A percentile compares a stretch with the other conserved stretches of the same genome.
Evolutionary conservation across 257 asterid species (phyloP).

Genomic region (Nyctanthes arbortristis): DNA sequence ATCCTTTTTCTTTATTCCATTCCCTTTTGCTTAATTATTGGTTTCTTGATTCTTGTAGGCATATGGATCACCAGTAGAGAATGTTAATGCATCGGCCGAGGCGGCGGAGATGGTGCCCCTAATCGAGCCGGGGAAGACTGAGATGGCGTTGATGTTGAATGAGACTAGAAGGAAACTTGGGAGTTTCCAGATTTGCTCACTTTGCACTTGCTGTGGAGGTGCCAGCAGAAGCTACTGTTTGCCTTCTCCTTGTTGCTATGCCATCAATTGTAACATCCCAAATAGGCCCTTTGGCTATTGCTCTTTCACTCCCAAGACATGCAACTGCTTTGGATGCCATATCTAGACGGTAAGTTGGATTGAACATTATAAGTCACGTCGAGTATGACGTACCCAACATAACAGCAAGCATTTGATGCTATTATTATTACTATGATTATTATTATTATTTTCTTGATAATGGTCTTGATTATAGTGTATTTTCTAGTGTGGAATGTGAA

Average conservation of each 20-base stretch:
- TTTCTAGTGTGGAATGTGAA: slow-evolving; percentile 30
- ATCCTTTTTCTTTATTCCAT: not conserved
- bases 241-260: slow-evolving; percentile 85
- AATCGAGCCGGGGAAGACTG: slow-evolving; percentile 52
- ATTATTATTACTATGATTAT: slow-evolving; percentile 26
- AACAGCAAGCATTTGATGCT: too few species aligned
- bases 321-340: slow-evolving; percentile 84
- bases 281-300: slow-evolving; percentile 90
- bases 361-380: too few species aligned
- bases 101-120: slow-evolving; percentile 59
- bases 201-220: slow-evolving; percentile 82
- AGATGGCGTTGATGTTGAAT: slow-evolving; percentile 49
- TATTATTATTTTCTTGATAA: slow-evolving; percentile 1
- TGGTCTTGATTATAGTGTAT: slow-evolving; percentile 25
- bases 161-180: slow-evolving; percentile 67
- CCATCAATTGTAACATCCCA: slow-evolving; percentile 87
- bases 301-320: slow-evolving; percentile 81
- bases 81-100: slow-evolving; percentile 22
- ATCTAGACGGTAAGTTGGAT: slow-evolving; percentile 18
- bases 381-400: too few species aligned
- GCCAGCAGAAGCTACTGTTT: slow-evolving; percentile 52
- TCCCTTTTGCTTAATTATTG: too few species aligned
- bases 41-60: slow-evolving; percentile 40
- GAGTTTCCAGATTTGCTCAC: slow-evolving; percentile 73
- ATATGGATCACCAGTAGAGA: slow-evolving; percentile 24